Conservation (phyloP, 2,329 filamentous ascomycete genomes). For the Diplodia mutila region DNA sequence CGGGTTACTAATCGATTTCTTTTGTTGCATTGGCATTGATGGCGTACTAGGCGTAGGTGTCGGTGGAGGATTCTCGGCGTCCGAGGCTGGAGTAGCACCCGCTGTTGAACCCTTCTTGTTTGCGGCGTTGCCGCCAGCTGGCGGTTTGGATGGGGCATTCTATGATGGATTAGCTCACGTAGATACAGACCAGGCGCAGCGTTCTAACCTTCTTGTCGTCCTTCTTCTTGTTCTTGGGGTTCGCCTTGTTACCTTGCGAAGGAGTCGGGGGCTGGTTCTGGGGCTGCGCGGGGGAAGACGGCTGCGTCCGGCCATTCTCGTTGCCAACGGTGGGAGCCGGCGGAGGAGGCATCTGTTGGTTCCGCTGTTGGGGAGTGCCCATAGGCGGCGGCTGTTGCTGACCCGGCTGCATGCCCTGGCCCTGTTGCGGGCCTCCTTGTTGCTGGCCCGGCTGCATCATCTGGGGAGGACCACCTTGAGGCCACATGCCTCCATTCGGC, state of each 20-base stretch:
- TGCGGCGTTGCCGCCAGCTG: slow-evolving; percentile 31
- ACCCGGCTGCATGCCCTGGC: slow-evolving; percentile 47
- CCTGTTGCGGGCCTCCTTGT: slow-evolving; percentile 40
- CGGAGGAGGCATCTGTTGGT: slow-evolving; percentile 59
- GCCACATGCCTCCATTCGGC: slow-evolving; percentile 42
- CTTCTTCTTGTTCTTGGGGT: slow-evolving; percentile 72
- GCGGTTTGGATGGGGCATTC: slow-evolving; percentile 33
- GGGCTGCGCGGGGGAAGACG: slow-evolving; percentile 52
- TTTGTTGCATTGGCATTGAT: slow-evolving; percentile 50
- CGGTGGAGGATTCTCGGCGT: slow-evolving; percentile 45
- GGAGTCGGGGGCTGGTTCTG: slow-evolving; percentile 68
- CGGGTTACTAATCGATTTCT: slow-evolving; percentile 42
- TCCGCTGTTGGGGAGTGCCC: slow-evolving; percentile 73
- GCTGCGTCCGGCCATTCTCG: slow-evolving; percentile 47
- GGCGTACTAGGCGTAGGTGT: slow-evolving; percentile 55
- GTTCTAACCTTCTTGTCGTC: slow-evolving; percentile 72
- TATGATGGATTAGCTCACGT: neutral
- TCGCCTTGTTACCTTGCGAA: slow-evolving; percentile 71
- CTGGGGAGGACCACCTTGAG: slow-evolving; percentile 45
- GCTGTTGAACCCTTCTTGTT: slow-evolving; percentile 47
- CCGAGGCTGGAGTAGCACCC: slow-evolving; percentile 47
- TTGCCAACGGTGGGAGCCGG: slow-evolving; percentile 49
- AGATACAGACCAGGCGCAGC: neutral
- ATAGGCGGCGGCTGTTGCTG: slow-evolving; percentile 60
- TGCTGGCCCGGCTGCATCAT: slow-evolving; percentile 55